Evolutionary conservation across 768 basidiomycete genomes (phyloP), one percentile per base, ranked within the genome.

Genomic region (Amanita exitialis): DNA sequence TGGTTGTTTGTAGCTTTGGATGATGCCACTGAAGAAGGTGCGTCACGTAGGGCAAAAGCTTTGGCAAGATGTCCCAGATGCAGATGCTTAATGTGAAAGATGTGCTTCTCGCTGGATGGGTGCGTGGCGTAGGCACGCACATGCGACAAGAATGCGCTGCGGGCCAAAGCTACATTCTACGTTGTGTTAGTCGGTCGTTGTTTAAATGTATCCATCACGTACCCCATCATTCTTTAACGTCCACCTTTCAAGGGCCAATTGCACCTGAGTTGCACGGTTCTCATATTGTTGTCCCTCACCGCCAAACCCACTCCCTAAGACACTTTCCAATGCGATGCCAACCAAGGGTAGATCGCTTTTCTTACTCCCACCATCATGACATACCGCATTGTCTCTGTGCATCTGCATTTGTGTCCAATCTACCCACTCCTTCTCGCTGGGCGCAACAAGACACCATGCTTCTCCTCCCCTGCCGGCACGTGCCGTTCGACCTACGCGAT

Each of bases 61-160:
- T 95, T 94, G 13, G 93, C 91, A 42, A 91, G 68, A 70, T 99
- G 96, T 1, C 96, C 96, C 39, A 96, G 77, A 62, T 99, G 96
- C 7, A 98, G 75, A 62, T 95, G 81, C 13, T 87, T 86, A 53
- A 97, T 83, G 66, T 98, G 94, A 73, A 99, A 99, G 47, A 98
- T 90, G 56, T 91, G 83, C 61, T 98, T 99, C 66, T 98, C 96
- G 54, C 84, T 82, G 13, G 87, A 78, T 0, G 96, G 94, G 68
- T 99, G 96, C 0, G 96, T 99, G 27, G 96, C 86, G 65, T 98
- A 99, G 0, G 96, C 96, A 49, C 95, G 80, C 72, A 97, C 82
- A 64, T 95, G 92, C 0, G 95, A 96, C 32, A 81, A 73, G 69
- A 86, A 99, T 0, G 93, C 96, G 58, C 77, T 85, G 25, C 90